A percentile compares a stretch with the other conserved stretches of the same genome.
phyloP scores from a whole-genome alignment of 345 rosid genomes.

The Citrus sp. region DNA sequence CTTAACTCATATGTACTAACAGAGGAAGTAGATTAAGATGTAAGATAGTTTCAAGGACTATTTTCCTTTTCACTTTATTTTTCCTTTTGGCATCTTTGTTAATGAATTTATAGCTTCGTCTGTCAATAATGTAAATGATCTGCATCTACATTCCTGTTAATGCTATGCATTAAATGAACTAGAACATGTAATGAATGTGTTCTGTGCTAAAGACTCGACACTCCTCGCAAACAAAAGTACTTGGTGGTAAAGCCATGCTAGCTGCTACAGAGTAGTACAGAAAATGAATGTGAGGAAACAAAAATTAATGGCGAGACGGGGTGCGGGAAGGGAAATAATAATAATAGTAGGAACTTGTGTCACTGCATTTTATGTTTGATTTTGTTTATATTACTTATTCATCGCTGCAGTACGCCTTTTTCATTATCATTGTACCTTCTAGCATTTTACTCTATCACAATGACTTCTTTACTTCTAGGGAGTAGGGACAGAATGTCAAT shows the following conservation, averaged over 20 bases:
- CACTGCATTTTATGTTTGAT: neutral
- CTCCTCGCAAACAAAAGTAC: neutral
- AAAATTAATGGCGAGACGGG: neutral
- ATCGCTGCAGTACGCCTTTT: neutral
- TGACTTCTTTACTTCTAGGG: neutral
- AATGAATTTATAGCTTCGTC: neutral
- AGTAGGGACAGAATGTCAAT: neutral
- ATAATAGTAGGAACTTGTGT: neutral
- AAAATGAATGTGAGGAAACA: neutral
- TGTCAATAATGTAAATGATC: neutral
- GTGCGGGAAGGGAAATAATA: neutral
- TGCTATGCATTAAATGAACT: neutral
- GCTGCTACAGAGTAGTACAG: neutral
- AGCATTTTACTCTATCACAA: neutral
- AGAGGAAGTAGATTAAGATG: neutral
- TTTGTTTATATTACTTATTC: neutral
- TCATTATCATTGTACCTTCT: neutral
- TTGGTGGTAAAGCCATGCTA: neutral
- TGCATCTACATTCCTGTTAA: neutral
- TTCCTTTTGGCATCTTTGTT: neutral
- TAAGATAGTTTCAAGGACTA: neutral
- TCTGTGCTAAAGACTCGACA: neutral
- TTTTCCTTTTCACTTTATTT: too few species aligned
- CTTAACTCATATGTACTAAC: neutral
- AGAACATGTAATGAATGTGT: neutral